Evolutionary conservation across 495 filamentous ascomycete genomes (phyloP).

Genomic region (Podospora bellae-mahoneyi): DNA sequence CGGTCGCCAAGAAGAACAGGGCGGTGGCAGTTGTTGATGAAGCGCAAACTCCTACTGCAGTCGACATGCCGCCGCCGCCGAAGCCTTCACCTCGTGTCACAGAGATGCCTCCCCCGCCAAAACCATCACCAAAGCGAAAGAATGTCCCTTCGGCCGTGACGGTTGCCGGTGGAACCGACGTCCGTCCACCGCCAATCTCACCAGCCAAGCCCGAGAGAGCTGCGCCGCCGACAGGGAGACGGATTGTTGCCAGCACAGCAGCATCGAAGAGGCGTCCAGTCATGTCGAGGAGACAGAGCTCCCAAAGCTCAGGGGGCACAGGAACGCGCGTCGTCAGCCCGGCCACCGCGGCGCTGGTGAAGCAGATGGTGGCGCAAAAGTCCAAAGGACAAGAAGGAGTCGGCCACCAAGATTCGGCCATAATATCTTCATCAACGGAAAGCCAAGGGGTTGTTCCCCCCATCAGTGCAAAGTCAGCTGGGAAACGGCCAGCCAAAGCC

Average conservation of each 20-base stretch:
- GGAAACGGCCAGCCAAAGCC: neutral
- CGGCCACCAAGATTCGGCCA: neutral
- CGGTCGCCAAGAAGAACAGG: neutral
- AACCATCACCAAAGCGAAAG: constrained; percentile 13
- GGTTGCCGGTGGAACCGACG: neutral
- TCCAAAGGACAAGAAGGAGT: neutral
- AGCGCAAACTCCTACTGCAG: constrained; percentile 4
- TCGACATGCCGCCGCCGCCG: constrained; percentile 19
- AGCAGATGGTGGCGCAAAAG: neutral
- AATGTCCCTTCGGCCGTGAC: neutral
- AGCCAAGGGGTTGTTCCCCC: neutral
- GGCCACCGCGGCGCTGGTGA: constrained; percentile 8
- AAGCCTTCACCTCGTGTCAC: constrained; percentile 2
- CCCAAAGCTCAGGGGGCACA: constrained; percentile 36
- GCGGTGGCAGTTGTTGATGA: neutral
- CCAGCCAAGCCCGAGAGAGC: constrained; percentile 25
- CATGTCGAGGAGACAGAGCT: constrained; percentile 40
- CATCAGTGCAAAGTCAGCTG: neutral
- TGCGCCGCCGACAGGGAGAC: constrained; percentile 28
- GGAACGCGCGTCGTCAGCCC: constrained; percentile 1
- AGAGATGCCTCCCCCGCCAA: constrained; percentile 28
- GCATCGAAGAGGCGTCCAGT: constrained; percentile 38
- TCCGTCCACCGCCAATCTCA: constrained; percentile 14
- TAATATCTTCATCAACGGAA: neutral
- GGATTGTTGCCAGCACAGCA: constrained; percentile 33